Evolutionary conservation across 1,284 basidiomycete genomes (phyloP).

Genomic region (Tremellales sp.): DNA sequence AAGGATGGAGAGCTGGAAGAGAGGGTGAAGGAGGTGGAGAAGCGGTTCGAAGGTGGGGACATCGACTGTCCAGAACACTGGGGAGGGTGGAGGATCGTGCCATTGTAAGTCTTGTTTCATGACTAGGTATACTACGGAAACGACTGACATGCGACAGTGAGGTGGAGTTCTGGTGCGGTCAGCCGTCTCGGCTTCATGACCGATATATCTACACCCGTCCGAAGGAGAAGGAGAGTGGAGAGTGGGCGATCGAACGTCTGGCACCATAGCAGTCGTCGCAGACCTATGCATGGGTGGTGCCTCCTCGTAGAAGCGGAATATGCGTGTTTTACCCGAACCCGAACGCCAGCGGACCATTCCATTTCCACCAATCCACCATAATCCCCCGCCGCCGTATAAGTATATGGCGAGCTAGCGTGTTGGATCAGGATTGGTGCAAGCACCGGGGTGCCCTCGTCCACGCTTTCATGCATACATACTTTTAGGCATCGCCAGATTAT

Average conservation of each 20-base stretch:
- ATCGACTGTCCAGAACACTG: constrained; percentile 86
- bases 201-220: constrained; percentile 71
- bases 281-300: too few species aligned
- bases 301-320: too few species aligned
- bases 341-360: too few species aligned
- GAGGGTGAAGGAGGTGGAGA: constrained; percentile 60
- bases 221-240: constrained; percentile 53
- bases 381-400: too few species aligned
- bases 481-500: too few species aligned
- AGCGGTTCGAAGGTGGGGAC: constrained; percentile 55
- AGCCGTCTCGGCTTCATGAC: constrained; percentile 84
- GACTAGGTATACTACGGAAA: background rate
- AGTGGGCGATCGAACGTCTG: constrained; percentile 71
- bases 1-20: constrained; percentile 64
- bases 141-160: constrained; percentile 49
- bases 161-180: constrained; percentile 91
- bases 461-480: too few species aligned
- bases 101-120: constrained; percentile 59
- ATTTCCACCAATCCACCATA: too few species aligned
- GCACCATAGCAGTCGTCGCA: constrained; percentile 68
- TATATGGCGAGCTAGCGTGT: too few species aligned
- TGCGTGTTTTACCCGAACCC: too few species aligned
- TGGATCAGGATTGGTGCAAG: too few species aligned
- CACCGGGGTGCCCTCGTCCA: too few species aligned
- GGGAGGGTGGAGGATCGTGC: constrained; percentile 93